Conservation (phyloP, 2,329 filamentous ascomycete species). For the Sporothrix curviconia region DNA sequence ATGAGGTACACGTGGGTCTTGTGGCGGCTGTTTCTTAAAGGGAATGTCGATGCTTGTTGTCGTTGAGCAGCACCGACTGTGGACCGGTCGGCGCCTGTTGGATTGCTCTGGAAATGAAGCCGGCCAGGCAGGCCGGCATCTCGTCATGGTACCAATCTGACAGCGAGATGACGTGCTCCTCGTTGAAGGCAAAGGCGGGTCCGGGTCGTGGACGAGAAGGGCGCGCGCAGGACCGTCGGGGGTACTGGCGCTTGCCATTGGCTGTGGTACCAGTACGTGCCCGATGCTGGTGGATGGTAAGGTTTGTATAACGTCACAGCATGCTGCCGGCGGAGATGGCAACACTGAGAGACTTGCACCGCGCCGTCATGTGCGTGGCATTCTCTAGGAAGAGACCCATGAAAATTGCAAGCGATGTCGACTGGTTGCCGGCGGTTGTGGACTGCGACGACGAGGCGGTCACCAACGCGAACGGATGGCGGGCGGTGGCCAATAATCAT, state of each 20-base stretch:
- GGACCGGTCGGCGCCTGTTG: constrained; percentile 52
- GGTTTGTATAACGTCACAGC: constrained; percentile 64
- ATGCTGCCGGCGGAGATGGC: constrained; percentile 54
- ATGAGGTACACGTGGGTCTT: constrained; percentile 51
- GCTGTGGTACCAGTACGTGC: constrained; percentile 75
- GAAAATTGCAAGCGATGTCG: constrained; percentile 60
- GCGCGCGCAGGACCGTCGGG: constrained; percentile 56
- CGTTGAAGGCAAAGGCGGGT: constrained; percentile 55
- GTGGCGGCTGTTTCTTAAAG: neutral
- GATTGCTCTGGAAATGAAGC: constrained; percentile 47
- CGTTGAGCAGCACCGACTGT: constrained; percentile 52
- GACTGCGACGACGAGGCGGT: constrained; percentile 52
- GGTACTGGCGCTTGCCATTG: constrained; percentile 63
- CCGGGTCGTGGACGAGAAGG: constrained; percentile 58
- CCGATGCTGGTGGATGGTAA: constrained; percentile 40
- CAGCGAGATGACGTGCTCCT: constrained; percentile 59
- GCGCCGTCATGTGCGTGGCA: constrained; percentile 64
- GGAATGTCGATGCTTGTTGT: too few species aligned
- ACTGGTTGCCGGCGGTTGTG: constrained; percentile 57
- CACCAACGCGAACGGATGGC: constrained; percentile 56
- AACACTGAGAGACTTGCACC: constrained; percentile 58
- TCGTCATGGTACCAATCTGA: constrained; percentile 65
- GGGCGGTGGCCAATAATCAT: constrained; percentile 68
- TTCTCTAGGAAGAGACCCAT: constrained; percentile 63
- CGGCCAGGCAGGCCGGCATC: constrained; percentile 39